Conservation (phyloP, 768 basidiomycete species). For the Leccinum broughii region DNA sequence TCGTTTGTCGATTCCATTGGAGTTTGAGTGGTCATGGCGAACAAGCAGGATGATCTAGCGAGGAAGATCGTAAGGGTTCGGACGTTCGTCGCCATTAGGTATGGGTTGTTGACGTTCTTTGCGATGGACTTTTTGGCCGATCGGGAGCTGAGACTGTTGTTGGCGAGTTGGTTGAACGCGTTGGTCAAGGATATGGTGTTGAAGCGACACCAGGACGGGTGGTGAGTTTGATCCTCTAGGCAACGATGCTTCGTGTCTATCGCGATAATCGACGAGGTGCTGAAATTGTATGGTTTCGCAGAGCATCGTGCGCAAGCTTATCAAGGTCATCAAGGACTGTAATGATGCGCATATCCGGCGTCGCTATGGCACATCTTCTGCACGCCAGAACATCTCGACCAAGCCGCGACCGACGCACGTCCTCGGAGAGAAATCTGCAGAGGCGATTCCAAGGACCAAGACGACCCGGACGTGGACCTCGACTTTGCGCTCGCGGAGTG, state of each 20-base stretch:
- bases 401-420: constrained; percentile 45
- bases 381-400: constrained; percentile 32
- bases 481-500: constrained; percentile 65
- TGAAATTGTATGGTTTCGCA: constrained; percentile 29
- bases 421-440: constrained; percentile 66
- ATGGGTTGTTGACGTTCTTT: constrained; percentile 92
- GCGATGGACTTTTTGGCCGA: constrained; percentile 76
- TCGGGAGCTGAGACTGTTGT: constrained; percentile 67
- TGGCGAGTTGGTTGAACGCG: constrained; percentile 82
- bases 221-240: constrained; percentile 46
- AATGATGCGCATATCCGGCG: constrained; percentile 62
- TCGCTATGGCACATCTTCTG: constrained; percentile 30
- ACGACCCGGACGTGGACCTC: constrained; percentile 77
- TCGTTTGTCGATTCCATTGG: constrained; percentile 91
- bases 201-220: constrained; percentile 63
- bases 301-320: constrained; percentile 80
- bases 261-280: constrained; percentile 1
- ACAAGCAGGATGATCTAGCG: constrained; percentile 61
- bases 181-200: constrained; percentile 69
- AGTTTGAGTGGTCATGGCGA: constrained; percentile 45
- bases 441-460: constrained; percentile 49
- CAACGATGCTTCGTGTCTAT: neutral
- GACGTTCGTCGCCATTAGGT: constrained; percentile 87
- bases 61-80: constrained; percentile 80
- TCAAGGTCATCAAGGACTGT: constrained; percentile 82